A percentile compares a stretch with the other conserved stretches of the same genome.
phyloP scores from a whole-genome alignment of 2,329 filamentous ascomycete genomes.

The Monosporascus sp. region DNA sequence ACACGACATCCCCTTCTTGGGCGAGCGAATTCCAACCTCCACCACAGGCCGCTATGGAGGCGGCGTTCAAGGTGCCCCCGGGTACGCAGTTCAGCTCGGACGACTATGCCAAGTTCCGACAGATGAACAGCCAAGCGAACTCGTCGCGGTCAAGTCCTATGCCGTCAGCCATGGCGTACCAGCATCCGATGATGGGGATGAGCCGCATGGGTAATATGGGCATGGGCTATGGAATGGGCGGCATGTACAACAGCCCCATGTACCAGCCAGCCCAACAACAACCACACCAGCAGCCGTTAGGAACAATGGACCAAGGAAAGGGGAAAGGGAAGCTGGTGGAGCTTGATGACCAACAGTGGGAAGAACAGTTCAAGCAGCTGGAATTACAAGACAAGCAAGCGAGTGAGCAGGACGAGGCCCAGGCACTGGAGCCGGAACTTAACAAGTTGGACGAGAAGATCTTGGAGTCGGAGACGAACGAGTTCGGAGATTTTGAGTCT shows the following conservation, averaged over 20 bases:
- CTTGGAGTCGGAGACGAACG: slow-evolving; percentile 64
- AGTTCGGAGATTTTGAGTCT: slow-evolving; percentile 83
- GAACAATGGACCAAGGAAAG: slow-evolving; percentile 49
- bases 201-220: slow-evolving; percentile 44
- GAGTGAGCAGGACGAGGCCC: slow-evolving; percentile 54
- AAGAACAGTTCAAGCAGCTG: slow-evolving; percentile 89
- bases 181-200: slow-evolving; percentile 57
- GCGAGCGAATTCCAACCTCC: slow-evolving; percentile 44
- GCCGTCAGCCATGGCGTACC: slow-evolving; percentile 47
- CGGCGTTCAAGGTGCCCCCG: slow-evolving; percentile 57
- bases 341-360: slow-evolving; percentile 90
- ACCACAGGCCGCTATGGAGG: slow-evolving; percentile 64
- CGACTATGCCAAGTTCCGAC: slow-evolving; percentile 84
- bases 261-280: slow-evolving; percentile 42
- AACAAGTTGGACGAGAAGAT: slow-evolving; percentile 71
- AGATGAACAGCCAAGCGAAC: slow-evolving; percentile 55
- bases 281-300: slow-evolving; percentile 30
- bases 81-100: slow-evolving; percentile 67
- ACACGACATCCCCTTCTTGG: slow-evolving; percentile 50
- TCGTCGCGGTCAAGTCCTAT: slow-evolving; percentile 52
- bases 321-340: slow-evolving; percentile 93
- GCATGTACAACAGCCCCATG: slow-evolving; percentile 53
- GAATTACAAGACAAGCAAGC: slow-evolving; percentile 37
- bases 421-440: slow-evolving; percentile 78
- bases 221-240: slow-evolving; percentile 51